phyloP scores from a whole-genome alignment of 371 early-diverging fungal genomes.

The Apophysomyces elegans region DNA sequence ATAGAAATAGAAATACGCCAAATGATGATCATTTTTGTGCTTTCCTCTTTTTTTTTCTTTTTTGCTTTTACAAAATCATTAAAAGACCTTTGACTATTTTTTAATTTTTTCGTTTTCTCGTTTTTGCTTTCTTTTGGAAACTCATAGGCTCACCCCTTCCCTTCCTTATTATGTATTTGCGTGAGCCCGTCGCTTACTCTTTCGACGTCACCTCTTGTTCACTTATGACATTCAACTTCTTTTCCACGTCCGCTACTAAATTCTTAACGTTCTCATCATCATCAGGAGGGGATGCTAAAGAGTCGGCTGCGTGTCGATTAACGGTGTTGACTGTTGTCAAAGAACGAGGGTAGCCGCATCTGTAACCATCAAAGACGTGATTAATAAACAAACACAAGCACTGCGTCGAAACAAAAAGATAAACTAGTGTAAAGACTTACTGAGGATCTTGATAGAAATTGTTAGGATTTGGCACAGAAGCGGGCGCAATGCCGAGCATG shows the following conservation, averaged over 20 bases:
- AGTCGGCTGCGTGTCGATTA: slow-evolving; percentile 14
- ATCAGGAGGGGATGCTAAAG: slow-evolving; percentile 22
- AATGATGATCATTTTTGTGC: too few relatives aligned
- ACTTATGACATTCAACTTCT: slow-evolving; percentile 15
- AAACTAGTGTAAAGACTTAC: neutral
- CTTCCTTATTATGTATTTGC: neutral
- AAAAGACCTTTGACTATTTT: slow-evolving; percentile 6
- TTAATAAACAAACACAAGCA: neutral
- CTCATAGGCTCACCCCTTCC: neutral
- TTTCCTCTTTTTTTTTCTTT: slow-evolving; percentile 9
- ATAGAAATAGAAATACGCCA: neutral
- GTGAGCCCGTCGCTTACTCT: neutral
- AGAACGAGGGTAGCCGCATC: slow-evolving; percentile 20
- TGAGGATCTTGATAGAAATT: slow-evolving; percentile 10
- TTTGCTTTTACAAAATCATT: neutral
- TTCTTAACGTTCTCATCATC: slow-evolving; percentile 25
- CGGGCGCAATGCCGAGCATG: slow-evolving; percentile 49
- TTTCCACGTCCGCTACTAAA: slow-evolving; percentile 10
- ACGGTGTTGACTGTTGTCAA: slow-evolving; percentile 14
- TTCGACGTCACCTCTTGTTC: neutral
- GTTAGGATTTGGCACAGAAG: slow-evolving; percentile 10
- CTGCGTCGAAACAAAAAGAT: too few relatives aligned
- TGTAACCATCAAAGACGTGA: slow-evolving; percentile 5
- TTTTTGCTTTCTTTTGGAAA: neutral
- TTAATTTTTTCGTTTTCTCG: neutral